A percentile compares a stretch with the other conserved stretches of the same genome.
Conservation (phyloP, 2,329 filamentous ascomycete species). For the Aspergillus versicolor region DNA sequence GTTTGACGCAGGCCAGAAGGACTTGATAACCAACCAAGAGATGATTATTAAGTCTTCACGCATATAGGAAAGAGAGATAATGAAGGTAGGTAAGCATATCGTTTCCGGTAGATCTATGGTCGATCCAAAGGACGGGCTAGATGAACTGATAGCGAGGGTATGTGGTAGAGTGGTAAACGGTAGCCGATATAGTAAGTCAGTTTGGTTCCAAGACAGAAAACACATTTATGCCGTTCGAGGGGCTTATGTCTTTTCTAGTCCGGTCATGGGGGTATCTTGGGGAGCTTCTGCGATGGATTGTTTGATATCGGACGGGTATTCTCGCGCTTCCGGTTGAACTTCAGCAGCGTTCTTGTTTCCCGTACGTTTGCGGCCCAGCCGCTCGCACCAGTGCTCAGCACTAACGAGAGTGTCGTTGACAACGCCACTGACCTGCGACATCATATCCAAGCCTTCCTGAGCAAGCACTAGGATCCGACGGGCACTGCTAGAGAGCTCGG, state of each 20-base stretch:
- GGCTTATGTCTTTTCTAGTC: slow-evolving; percentile 30
- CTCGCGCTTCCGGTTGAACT: slow-evolving; percentile 15
- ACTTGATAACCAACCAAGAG: background rate
- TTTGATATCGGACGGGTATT: slow-evolving; percentile 31
- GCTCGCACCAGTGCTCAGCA: slow-evolving; percentile 87
- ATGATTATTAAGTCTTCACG: background rate
- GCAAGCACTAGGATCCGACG: slow-evolving; percentile 82
- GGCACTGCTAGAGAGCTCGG: slow-evolving; percentile 57
- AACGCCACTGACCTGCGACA: slow-evolving; percentile 83
- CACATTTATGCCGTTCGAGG: background rate
- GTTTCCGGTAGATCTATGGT: background rate
- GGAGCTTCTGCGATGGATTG: slow-evolving; percentile 20
- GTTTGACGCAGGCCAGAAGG: background rate
- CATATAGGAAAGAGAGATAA: background rate
- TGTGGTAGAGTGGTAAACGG: background rate
- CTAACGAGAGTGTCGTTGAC: slow-evolving; percentile 86
- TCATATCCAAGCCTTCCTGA: slow-evolving; percentile 89
- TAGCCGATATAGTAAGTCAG: background rate
- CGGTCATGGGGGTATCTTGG: slow-evolving; percentile 38
- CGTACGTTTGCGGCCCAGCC: slow-evolving; percentile 58
- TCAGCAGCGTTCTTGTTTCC: slow-evolving; percentile 25
- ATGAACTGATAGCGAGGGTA: background rate
- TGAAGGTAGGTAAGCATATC: background rate
- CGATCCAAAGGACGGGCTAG: background rate
- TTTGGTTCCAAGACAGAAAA: background rate